phyloP scores from a whole-genome alignment of 139 green algal genomes.

The Volvox reticuliferus region DNA sequence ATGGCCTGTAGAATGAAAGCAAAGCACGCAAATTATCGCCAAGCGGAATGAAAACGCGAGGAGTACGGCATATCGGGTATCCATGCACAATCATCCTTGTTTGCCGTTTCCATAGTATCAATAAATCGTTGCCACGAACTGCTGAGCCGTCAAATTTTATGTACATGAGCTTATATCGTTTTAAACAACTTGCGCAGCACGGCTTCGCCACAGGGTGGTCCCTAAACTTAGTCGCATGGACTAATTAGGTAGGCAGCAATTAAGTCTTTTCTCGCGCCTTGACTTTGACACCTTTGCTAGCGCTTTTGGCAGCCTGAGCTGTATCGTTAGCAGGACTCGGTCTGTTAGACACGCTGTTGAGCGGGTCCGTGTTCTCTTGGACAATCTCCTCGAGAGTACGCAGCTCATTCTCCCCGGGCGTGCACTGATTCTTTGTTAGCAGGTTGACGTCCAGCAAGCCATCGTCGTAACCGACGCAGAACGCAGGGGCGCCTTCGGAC shows the following conservation, averaged over 20 bases:
- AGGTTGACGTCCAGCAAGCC: slow-evolving; percentile 53
- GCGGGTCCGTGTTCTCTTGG: not conserved
- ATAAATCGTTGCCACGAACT: not conserved
- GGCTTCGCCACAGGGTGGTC: too few relatives aligned
- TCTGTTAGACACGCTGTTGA: not conserved
- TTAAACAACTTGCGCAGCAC: too few relatives aligned
- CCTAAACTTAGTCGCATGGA: too few relatives aligned
- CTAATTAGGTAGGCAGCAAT: too few relatives aligned
- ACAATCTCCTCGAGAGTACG: not conserved
- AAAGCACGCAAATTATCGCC: too few relatives aligned
- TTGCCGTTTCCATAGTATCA: not conserved
- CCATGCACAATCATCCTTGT: not conserved
- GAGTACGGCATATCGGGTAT: too few relatives aligned
- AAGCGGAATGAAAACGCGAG: too few relatives aligned
- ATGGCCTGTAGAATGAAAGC: too few relatives aligned
- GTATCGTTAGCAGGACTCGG: not conserved
- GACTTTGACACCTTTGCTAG: not conserved
- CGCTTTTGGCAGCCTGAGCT: not conserved
- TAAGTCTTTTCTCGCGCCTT: not conserved
- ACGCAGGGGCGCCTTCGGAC: not conserved
- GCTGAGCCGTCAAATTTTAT: not conserved
- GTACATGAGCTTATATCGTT: not conserved
- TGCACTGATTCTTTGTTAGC: slow-evolving; percentile 8
- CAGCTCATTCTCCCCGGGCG: not conserved
- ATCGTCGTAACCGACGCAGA: slow-evolving; percentile 56